Evolutionary conservation across 2,329 filamentous ascomycete genomes (phyloP), one percentile per base, ranked within the genome.

Genomic region (Colletotrichum tamarilloi): DNA sequence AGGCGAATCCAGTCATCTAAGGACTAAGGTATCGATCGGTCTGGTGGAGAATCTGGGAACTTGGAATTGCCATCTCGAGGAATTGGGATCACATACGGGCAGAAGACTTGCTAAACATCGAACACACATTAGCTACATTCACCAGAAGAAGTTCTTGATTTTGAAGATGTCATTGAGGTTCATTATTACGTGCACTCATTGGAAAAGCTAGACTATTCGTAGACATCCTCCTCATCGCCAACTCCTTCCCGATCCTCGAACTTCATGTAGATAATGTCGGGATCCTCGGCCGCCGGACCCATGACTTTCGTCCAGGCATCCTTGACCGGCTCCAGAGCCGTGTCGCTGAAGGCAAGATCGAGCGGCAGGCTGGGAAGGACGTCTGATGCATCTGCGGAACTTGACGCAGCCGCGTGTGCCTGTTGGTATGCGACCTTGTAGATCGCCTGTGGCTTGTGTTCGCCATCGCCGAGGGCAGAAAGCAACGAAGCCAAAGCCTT

Each of bases 341-440:
- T 79, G 76, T 98, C 96, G 77, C 95, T 90, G 75, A 98, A 94
- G 0, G 93, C 88, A 8, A 97, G 87, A 75, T 93, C 92, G 9
- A 92, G 82, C 3, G 90, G 86, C 0, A 90, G 80, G 2, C 89
- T 84, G 5, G 91, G 87, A 73, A 97, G 90, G 1, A 84, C 81
- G 56, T 92, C 82, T 28, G 83, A 81, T 24, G 84, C 83, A 12
- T 87, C 83, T 11, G 78, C 76, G 8, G 81, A 75, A 14, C 77
- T 73, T 0, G 75, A 71, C 24, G 79, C 52, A 52, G 79, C 76
- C 46, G 79, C 79, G 22, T 80, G 78, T 4, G 79, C 76, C 77
- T 92, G 90, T 63, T 91, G 87, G 76, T 92, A 92, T 56, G 85
- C 86, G 12, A 92, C 76, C 66, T 84, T 84, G 77, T 88, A 91